phyloP scores from a whole-genome alignment of 768 basidiomycete species.

The Mycena kentingensis region DNA sequence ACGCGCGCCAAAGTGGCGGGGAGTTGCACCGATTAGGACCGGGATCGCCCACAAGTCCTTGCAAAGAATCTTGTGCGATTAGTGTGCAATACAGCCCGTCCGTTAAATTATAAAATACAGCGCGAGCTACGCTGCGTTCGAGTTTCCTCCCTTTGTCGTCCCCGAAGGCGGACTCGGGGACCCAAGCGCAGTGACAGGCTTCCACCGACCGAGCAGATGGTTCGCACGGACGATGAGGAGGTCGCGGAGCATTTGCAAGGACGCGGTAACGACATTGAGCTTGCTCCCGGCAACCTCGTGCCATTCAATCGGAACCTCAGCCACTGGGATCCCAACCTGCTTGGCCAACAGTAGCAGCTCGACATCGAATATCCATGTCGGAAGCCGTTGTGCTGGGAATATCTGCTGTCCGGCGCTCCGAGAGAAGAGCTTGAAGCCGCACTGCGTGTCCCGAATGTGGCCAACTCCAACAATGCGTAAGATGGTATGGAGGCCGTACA shows the following conservation, averaged over 20 bases:
- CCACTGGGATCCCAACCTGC: slow-evolving; percentile 73
- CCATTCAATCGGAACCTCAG: slow-evolving; percentile 89
- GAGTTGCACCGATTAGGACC: slow-evolving; percentile 1
- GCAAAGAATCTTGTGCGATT: background rate
- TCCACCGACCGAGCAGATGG: slow-evolving; percentile 79
- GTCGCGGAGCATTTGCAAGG: slow-evolving; percentile 87
- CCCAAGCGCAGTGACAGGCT: slow-evolving; percentile 27
- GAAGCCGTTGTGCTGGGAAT: slow-evolving; percentile 84
- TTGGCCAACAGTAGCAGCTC: slow-evolving; percentile 88
- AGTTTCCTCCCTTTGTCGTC: too few species aligned
- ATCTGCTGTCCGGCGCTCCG: slow-evolving; percentile 77
- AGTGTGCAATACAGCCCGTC: too few species aligned
- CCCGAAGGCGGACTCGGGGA: too few species aligned
- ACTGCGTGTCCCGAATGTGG: slow-evolving; percentile 92
- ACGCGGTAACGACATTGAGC: slow-evolving; percentile 81
- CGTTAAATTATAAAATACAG: too few species aligned
- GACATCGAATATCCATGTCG: slow-evolving; percentile 97
- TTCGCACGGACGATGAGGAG: slow-evolving; percentile 83
- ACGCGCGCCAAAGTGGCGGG: background rate
- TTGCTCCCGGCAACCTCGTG: slow-evolving; percentile 94
- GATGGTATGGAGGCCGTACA: slow-evolving; percentile 91
- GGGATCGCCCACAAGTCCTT: background rate
- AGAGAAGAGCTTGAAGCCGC: slow-evolving; percentile 96
- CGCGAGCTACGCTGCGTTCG: too few species aligned
- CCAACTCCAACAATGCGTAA: slow-evolving; percentile 87